Evolutionary conservation across 177 flowering plant species (phyloP).

Genomic region (Vitis hybrid): DNA sequence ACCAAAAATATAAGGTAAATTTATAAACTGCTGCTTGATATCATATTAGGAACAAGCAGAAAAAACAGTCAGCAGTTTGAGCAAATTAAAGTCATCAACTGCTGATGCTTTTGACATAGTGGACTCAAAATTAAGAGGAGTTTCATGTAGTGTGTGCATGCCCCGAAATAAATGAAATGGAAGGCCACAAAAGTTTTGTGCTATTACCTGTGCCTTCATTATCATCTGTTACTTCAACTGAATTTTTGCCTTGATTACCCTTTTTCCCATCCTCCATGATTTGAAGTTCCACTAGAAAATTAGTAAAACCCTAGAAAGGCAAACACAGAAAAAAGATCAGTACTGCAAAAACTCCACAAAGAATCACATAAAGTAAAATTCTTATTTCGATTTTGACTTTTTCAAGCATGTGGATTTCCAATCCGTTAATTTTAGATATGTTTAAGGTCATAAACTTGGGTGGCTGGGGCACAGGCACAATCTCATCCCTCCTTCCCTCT

Average conservation of each 20-base stretch:
- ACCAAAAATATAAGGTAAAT: too few species aligned
- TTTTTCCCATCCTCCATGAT: conserved; percentile 1
- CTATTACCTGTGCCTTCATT: not conserved
- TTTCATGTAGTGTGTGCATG: too few species aligned
- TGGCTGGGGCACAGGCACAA: too few species aligned
- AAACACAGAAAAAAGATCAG: not conserved
- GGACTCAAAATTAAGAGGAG: too few species aligned
- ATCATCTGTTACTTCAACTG: not conserved
- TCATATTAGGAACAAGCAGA: not conserved
- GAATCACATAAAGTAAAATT: too few species aligned
- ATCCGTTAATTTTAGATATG: too few species aligned
- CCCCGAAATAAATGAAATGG: too few species aligned
- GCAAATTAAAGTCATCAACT: not conserved
- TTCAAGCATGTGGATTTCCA: too few species aligned
- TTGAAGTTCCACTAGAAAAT: not conserved
- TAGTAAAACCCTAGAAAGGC: not conserved
- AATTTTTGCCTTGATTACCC: not conserved
- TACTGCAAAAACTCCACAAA: not conserved
- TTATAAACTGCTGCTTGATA: too few species aligned
- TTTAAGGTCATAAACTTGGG: too few species aligned
- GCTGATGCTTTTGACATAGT: not conserved
- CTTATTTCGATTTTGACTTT: too few species aligned
- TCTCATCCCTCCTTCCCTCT: too few species aligned
- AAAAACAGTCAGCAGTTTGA: not conserved
- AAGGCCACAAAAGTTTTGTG: not conserved